phyloP scores from a whole-genome alignment of 139 green algal genomes.

The Spirogloea muscicola region DNA sequence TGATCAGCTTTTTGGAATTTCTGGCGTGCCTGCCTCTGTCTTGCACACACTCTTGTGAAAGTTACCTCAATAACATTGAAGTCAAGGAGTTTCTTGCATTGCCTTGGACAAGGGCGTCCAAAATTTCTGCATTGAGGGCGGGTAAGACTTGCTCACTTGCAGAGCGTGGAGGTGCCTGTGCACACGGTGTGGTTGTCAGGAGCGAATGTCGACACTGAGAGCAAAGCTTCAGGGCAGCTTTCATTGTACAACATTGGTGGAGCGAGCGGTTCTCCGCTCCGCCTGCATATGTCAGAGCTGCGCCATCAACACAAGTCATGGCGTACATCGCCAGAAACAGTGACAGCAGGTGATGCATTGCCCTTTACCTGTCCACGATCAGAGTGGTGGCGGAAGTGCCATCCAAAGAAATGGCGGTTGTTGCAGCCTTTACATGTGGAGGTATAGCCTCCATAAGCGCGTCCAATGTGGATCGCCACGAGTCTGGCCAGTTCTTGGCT shows the following conservation, averaged over 20 bases:
- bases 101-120: no score
- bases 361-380: slow-evolving; percentile 63
- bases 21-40: no score
- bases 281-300: not conserved
- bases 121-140: no score
- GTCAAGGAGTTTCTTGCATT: no score
- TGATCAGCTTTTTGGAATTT: no score
- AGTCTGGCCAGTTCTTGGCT: slow-evolving; percentile 16
- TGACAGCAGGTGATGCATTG: not conserved
- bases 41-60: no score
- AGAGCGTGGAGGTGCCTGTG: slow-evolving; percentile 77
- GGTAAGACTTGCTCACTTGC: no score
- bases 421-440: not conserved
- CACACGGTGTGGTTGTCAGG: slow-evolving; percentile 69
- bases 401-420: slow-evolving; percentile 65
- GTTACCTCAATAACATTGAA: no score
- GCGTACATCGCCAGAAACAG: not conserved
- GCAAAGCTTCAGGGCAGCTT: not conserved
- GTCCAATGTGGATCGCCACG: slow-evolving; percentile 11
- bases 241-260: slow-evolving; percentile 29
- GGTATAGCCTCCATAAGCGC: slow-evolving; percentile 15
- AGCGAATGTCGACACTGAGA: slow-evolving; percentile 60
- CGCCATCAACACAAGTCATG: not conserved
- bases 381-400: slow-evolving; percentile 83
- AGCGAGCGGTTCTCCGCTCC: slow-evolving; percentile 44